Evolutionary conservation across 257 asterid genomes (phyloP).

Genomic region (Scutellaria galericulata): DNA sequence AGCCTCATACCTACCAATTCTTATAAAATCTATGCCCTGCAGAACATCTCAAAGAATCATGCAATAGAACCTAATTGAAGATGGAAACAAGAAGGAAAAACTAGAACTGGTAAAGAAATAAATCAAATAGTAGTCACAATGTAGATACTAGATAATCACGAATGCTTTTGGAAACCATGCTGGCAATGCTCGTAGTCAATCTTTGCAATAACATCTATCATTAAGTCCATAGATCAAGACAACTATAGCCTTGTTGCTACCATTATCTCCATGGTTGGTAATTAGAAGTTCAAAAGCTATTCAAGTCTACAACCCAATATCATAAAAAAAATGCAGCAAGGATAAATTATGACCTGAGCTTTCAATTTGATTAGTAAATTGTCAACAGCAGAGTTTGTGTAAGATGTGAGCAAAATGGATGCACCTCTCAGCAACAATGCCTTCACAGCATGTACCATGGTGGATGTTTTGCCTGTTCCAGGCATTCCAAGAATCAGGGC

Average conservation of each 20-base stretch:
- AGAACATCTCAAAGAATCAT: slow-evolving; percentile 31
- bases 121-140: background rate
- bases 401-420: slow-evolving; percentile 97
- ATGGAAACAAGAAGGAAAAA: slow-evolving; percentile 26
- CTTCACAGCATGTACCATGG: slow-evolving; percentile 98
- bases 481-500: slow-evolving; percentile 98
- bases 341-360: slow-evolving; percentile 71
- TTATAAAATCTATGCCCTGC: slow-evolving; percentile 88
- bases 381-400: slow-evolving; percentile 97
- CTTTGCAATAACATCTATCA: slow-evolving; percentile 12
- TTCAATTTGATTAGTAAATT: slow-evolving; percentile 84
- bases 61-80: slow-evolving; percentile 27
- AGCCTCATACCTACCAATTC: slow-evolving; percentile 88
- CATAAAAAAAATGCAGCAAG: slow-evolving; percentile 23
- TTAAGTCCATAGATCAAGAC: slow-evolving; percentile 8
- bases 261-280: background rate
- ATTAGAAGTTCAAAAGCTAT: slow-evolving; percentile 28
- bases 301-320: slow-evolving; percentile 23
- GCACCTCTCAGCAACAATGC: slow-evolving; percentile 94
- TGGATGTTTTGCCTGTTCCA: slow-evolving; percentile 97
- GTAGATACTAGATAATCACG: slow-evolving; percentile 9
- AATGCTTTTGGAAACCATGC: background rate
- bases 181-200: background rate
- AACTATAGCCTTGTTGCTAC: background rate
- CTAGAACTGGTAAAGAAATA: slow-evolving; percentile 1